Evolutionary conservation across 805 yeast genomes (phyloP).

Genomic region (Naumovozyma dairenensis): DNA sequence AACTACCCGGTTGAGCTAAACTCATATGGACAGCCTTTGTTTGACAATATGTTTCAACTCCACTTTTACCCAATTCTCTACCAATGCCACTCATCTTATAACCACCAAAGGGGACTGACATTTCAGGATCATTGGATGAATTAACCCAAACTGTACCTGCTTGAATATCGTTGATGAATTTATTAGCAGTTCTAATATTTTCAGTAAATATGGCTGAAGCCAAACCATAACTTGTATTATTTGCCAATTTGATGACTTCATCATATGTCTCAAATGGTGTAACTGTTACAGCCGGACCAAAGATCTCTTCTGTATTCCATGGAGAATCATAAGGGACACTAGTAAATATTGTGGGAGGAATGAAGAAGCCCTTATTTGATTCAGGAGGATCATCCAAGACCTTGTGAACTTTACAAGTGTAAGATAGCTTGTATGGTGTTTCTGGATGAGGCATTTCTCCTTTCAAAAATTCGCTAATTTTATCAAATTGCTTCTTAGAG

Average conservation of each 20-base stretch:
- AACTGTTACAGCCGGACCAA: constrained; percentile 36
- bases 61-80: constrained; percentile 70
- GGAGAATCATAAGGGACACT: constrained; percentile 31
- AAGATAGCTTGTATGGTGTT: background rate
- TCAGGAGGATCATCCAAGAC: constrained; percentile 6
- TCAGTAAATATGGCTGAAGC: constrained; percentile 53
- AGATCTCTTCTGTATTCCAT: constrained; percentile 34
- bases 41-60: constrained; percentile 60
- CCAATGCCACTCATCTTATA: constrained; percentile 74
- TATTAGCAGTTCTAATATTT: constrained; percentile 54
- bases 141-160: constrained; percentile 68
- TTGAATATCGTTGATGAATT: constrained; percentile 48
- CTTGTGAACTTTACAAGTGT: background rate
- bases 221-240: constrained; percentile 33
- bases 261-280: constrained; percentile 30
- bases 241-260: constrained; percentile 34
- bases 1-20: constrained; percentile 2
- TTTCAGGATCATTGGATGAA: constrained; percentile 54
- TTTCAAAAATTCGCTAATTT: constrained; percentile 32
- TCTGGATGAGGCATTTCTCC: constrained; percentile 32
- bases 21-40: constrained; percentile 61
- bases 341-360: constrained; percentile 35
- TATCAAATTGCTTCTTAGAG: constrained; percentile 37
- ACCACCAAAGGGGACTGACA: constrained; percentile 71
- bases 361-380: constrained; percentile 24